Conservation (phyloP, 257 asterid genomes). For the Nicotiana tabacum region DNA sequence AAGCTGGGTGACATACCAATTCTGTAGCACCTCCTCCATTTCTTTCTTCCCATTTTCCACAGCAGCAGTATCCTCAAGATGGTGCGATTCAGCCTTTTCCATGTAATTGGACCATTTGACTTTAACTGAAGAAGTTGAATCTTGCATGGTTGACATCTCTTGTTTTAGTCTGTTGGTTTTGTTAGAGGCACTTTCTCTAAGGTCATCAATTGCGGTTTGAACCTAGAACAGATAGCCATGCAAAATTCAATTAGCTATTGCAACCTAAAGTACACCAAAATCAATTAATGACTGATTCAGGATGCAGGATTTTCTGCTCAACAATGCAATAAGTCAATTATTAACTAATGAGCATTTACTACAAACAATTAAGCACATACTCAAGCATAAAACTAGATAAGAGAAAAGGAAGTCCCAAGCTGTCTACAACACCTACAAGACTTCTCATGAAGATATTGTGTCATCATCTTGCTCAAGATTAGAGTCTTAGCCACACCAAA, state of each 20-base stretch:
- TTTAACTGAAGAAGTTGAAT: constrained; percentile 61
- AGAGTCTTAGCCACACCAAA: background rate
- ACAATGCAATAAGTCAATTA: background rate
- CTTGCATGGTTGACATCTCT: constrained; percentile 91
- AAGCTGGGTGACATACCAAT: constrained; percentile 50
- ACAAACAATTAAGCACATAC: background rate
- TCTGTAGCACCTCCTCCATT: constrained; percentile 59
- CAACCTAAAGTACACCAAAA: background rate
- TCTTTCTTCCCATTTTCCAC: constrained; percentile 74
- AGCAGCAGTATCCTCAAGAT: constrained; percentile 58
- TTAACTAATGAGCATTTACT: background rate
- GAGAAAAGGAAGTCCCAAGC: background rate
- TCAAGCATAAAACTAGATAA: background rate
- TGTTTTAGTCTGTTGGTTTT: constrained; percentile 71
- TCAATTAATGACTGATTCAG: background rate
- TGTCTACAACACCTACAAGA: background rate
- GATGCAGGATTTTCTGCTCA: background rate
- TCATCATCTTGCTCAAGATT: background rate
- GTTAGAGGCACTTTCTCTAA: constrained; percentile 74
- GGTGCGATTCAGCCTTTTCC: constrained; percentile 57
- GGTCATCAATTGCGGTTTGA: constrained; percentile 65
- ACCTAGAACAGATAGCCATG: constrained; percentile 41
- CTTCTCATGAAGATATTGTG: background rate
- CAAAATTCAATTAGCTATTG: background rate
- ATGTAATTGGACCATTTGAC: constrained; percentile 63